phyloP scores from a whole-genome alignment of 441 rosid genomes.

The Euphorbia celastroides region DNA sequence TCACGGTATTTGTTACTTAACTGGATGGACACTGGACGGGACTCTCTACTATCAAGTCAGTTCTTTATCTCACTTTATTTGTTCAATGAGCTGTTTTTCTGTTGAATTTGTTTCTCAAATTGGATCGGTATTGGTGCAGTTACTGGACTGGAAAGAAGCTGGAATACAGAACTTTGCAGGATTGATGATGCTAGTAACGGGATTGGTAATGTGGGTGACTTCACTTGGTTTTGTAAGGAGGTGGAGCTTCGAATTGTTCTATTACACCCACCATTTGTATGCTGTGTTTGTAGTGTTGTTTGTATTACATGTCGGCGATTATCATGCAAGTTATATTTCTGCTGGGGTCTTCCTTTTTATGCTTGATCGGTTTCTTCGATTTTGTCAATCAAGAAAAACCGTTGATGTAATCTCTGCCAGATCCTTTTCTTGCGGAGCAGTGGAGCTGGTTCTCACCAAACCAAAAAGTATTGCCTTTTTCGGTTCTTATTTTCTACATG shows the following conservation, averaged over 20 bases:
- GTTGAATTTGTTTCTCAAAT: background rate
- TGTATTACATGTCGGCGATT: slow-evolving; percentile 50
- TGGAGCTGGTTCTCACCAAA: slow-evolving; percentile 51
- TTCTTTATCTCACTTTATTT: background rate
- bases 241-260: slow-evolving; percentile 56
- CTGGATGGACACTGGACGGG: slow-evolving; percentile 39
- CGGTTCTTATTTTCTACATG: background rate
- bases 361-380: slow-evolving; percentile 50
- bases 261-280: slow-evolving; percentile 58
- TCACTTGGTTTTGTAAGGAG: slow-evolving; percentile 31
- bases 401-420: slow-evolving; percentile 43
- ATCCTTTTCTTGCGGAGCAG: slow-evolving; percentile 39
- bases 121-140: slow-evolving; percentile 32
- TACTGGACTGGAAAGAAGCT: slow-evolving; percentile 40
- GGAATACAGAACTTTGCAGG: slow-evolving; percentile 45
- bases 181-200: slow-evolving; percentile 34
- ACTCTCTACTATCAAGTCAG: slow-evolving; percentile 48
- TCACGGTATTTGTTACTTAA: slow-evolving; percentile 45
- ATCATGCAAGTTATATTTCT: slow-evolving; percentile 38
- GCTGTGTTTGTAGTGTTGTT: slow-evolving; percentile 38
- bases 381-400: slow-evolving; percentile 42
- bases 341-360: slow-evolving; percentile 52
- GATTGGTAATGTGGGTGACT: slow-evolving; percentile 46
- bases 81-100: background rate
- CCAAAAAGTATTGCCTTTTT: slow-evolving; percentile 24